Evolutionary conservation across 805 yeast genomes (phyloP).

Genomic region (Candida anglica): DNA sequence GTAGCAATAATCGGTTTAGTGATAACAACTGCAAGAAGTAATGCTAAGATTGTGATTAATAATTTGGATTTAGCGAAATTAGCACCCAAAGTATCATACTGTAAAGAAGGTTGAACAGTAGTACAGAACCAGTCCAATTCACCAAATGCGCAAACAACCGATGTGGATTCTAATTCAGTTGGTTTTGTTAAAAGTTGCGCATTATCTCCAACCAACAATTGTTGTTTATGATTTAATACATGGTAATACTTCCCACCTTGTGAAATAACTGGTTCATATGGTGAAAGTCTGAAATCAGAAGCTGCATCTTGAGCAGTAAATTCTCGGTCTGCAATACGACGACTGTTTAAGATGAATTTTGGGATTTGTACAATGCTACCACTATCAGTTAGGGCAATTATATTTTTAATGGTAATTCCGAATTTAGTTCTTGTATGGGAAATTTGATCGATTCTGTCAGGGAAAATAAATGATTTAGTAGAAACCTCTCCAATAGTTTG

Average conservation of each 20-base stretch:
- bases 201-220: slow-evolving; percentile 15
- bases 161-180: slow-evolving; percentile 79
- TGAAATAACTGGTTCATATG: slow-evolving; percentile 62
- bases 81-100: slow-evolving; percentile 70
- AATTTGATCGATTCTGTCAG: slow-evolving; percentile 46
- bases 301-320: slow-evolving; percentile 49
- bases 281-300: slow-evolving; percentile 52
- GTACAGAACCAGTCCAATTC: slow-evolving; percentile 69
- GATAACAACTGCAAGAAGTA: slow-evolving; percentile 44
- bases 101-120: slow-evolving; percentile 71
- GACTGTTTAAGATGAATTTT: slow-evolving; percentile 59
- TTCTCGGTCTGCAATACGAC: slow-evolving; percentile 58
- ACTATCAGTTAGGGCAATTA: slow-evolving; percentile 52
- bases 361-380: slow-evolving; percentile 74
- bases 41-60: slow-evolving; percentile 51
- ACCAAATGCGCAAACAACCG: slow-evolving; percentile 62
- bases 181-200: slow-evolving; percentile 25
- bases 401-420: slow-evolving; percentile 65
- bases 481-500: slow-evolving; percentile 43
- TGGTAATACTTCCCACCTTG: slow-evolving; percentile 24
- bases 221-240: slow-evolving; percentile 34
- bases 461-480: slow-evolving; percentile 57
- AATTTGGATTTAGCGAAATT: slow-evolving; percentile 67
- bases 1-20: slow-evolving; percentile 54
- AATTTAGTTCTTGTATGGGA: slow-evolving; percentile 48